Percentiles rank a stretch among this genome's conserved stretches.
Conservation (phyloP, 192 early-diverging fungal genomes). For the Linnemannia hyalina region DNA sequence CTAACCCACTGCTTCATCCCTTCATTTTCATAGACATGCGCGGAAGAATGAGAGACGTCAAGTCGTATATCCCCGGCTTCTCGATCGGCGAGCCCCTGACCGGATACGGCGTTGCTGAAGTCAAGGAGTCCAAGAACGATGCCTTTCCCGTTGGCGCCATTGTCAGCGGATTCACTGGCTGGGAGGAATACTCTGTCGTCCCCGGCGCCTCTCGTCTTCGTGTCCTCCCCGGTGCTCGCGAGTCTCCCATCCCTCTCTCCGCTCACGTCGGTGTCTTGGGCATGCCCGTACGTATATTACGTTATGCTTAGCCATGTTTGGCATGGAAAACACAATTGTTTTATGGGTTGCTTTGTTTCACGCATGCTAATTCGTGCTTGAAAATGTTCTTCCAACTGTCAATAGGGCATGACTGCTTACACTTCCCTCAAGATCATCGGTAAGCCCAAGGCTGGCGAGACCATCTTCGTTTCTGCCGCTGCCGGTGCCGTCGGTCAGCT, state of each 20-base stretch:
- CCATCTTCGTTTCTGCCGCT: constrained; percentile 81
- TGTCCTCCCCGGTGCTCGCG: constrained; percentile 25
- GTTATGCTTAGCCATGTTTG: constrained; percentile 43
- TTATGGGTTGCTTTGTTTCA: neutral
- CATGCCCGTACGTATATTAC: constrained; percentile 56
- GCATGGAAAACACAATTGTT: neutral
- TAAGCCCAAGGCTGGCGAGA: constrained; percentile 90
- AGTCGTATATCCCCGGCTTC: constrained; percentile 43
- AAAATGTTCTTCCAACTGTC: neutral
- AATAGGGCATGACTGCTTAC: constrained; percentile 60
- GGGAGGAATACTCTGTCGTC: constrained; percentile 50
- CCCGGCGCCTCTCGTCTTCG: constrained; percentile 29
- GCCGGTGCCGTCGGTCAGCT: constrained; percentile 81
- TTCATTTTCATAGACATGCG: constrained; percentile 36
- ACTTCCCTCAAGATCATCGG: constrained; percentile 64
- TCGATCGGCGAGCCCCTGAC: constrained; percentile 68
- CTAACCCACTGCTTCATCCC: neutral
- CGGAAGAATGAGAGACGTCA: constrained; percentile 39
- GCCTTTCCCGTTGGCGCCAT: constrained; percentile 72
- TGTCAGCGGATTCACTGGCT: constrained; percentile 70
- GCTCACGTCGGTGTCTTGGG: constrained; percentile 42
- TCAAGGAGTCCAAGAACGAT: constrained; percentile 75
- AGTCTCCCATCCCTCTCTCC: constrained; percentile 45
- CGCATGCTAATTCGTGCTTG: neutral
- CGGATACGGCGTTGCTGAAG: constrained; percentile 73